Evolutionary conservation across 192 early-diverging fungal genomes (phyloP), one percentile per base, ranked within the genome.

Genomic region (Lunasporangiospora selenospora): DNA sequence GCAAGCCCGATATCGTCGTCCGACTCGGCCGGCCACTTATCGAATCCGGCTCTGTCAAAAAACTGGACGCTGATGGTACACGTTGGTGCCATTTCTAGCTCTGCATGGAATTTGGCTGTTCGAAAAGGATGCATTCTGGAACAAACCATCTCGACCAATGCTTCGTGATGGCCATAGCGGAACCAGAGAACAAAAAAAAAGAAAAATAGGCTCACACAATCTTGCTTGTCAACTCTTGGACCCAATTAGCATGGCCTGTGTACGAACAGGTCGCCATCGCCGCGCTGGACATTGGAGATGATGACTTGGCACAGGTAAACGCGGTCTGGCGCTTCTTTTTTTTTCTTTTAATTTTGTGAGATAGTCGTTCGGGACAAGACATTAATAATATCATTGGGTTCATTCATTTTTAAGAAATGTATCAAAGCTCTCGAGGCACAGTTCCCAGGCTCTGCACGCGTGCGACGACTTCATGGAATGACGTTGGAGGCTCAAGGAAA

Each of bases 251-350:
- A 7, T 92, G 88, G 88, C 75, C 91, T 6, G 75, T 92, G 13
- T 87, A 86, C 70, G 95, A 97, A 76, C 94, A 98, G 78, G 76
- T 92, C 9, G 83, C 89, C 57, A 69, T 91, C 37, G 89, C 93
- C 8, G 88, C 93, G 9, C 70, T 95, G 27, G 93, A 96, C 75
- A 80, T 88, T 37, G 88, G 90, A 26, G 83, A 94, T 59, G 77
- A 88, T 21, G 65, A 54, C 11, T 57, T 89, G 26, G 92, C 94
- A 45, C 69, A 85, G 37, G 76, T 85, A 73, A 51, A 51, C 31
- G 6, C n/a, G n/a, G n/a, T n/a, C n/a, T n/a, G n/a, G 29, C 33
- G 32, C 27, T 18, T 0, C 21, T 12, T 18, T 34, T 50, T n/a
- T 33, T 33, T 19, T 19, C n/a, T n/a, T n/a, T n/a, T n/a, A n/a